phyloP scores from a whole-genome alignment of 2,329 filamentous ascomycete genomes.

The Trichoderma semiorbis region DNA sequence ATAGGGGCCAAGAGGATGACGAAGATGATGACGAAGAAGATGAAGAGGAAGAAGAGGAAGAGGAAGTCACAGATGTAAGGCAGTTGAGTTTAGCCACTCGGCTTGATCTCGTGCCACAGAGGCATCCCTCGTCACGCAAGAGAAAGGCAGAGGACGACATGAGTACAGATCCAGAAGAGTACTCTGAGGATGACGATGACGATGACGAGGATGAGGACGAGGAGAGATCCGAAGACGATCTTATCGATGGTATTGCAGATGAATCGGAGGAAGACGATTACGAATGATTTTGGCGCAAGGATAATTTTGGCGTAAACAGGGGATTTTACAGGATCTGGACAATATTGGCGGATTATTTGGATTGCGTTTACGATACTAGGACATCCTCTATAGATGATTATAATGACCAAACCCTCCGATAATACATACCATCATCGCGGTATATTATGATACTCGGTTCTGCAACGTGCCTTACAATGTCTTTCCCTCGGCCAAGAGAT shows the following conservation, averaged over 20 bases:
- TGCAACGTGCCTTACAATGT: conserved; percentile 23
- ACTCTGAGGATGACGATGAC: conserved; percentile 20
- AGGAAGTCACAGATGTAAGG: conserved; percentile 17
- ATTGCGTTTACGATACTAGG: background rate
- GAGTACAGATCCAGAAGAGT: background rate
- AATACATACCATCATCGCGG: background rate
- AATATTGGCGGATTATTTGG: background rate
- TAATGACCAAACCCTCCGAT: background rate
- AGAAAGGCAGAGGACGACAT: background rate
- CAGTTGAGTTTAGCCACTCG: conserved; percentile 25
- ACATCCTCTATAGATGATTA: background rate
- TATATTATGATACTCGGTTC: background rate
- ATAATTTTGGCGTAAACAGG: background rate
- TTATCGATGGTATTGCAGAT: conserved; percentile 34
- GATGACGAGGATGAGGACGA: conserved; percentile 22
- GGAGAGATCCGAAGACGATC: conserved; percentile 24
- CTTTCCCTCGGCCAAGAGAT: conserved; percentile 35
- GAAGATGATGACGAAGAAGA: conserved; percentile 2
- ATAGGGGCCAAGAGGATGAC: background rate
- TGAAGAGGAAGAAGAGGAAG: conserved; percentile 18
- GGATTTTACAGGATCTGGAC: background rate
- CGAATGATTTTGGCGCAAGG: background rate
- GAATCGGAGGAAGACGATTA: conserved; percentile 30
- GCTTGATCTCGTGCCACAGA: conserved; percentile 23
- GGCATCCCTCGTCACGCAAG: conserved; percentile 13